Percentiles rank a stretch among this genome's conserved stretches.
These are phyloP conservation scores for Trypanosoma cruzi DNA, from an alignment of 208 protist species.

Conservation along the genomic window DNA sequence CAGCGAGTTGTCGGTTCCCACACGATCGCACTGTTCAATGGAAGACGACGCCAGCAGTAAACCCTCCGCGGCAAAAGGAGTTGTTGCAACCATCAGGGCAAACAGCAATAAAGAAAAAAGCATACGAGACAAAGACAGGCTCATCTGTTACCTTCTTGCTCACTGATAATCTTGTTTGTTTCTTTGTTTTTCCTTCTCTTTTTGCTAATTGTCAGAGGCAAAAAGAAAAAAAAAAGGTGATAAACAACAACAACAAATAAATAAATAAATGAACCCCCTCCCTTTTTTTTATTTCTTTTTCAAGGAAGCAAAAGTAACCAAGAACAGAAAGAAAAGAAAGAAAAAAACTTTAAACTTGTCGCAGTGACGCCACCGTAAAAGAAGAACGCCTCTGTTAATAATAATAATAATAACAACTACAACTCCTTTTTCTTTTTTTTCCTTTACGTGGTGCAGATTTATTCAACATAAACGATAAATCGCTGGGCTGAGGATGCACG, in stretches of 20 bases:
- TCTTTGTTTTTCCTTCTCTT: slow-evolving; percentile 1
- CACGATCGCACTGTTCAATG: slow-evolving; percentile 74
- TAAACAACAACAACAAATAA: background rate
- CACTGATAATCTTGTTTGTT: background rate
- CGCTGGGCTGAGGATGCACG: background rate
- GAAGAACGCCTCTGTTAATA: too few species aligned
- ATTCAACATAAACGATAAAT: too few species aligned
- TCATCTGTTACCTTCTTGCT: background rate
- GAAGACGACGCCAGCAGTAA: slow-evolving; percentile 59
- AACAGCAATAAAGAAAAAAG: slow-evolving; percentile 4
- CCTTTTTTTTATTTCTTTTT: background rate
- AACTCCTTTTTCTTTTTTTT: background rate
- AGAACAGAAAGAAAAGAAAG: background rate
- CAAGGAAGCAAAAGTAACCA: background rate
- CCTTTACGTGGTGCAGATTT: too few species aligned
- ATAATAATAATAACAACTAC: too few species aligned
- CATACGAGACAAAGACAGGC: slow-evolving; percentile 16
- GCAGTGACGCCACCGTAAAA: too few species aligned
- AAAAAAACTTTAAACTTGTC: background rate
- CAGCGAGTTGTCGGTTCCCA: slow-evolving; percentile 31
- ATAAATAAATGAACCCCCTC: background rate
- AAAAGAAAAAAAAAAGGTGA: too few species aligned
- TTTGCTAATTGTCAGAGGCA: too few species aligned
- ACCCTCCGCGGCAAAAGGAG: slow-evolving; percentile 13
- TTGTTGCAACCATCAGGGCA: background rate